These are phyloP conservation scores for Teunomyces tritomae DNA, from an alignment of 805 yeast genomes.

Conservation along the genomic window DNA sequence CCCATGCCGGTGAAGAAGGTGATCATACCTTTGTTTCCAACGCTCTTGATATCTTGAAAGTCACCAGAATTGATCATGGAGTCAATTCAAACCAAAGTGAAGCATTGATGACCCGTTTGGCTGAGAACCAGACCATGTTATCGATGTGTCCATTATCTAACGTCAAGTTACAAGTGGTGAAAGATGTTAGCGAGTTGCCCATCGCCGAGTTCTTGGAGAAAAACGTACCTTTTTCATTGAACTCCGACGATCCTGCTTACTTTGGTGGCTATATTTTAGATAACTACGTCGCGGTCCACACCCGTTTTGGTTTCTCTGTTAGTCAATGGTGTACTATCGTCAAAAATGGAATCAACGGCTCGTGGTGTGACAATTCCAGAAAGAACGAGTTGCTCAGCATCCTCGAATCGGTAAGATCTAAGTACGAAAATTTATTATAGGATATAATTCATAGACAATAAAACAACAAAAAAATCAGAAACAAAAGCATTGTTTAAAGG, in stretches of 20 bases:
- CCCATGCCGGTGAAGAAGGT: constrained; percentile 91
- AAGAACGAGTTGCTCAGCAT: constrained; percentile 46
- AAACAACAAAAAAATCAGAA: background rate
- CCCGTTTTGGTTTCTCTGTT: constrained; percentile 58
- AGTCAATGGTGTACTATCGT: constrained; percentile 66
- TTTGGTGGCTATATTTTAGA: constrained; percentile 46
- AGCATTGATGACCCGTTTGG: constrained; percentile 54
- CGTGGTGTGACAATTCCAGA: constrained; percentile 64
- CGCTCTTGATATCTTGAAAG: constrained; percentile 52
- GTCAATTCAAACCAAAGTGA: constrained; percentile 59
- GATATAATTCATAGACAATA: background rate
- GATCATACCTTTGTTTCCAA: constrained; percentile 63
- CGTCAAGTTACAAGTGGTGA: constrained; percentile 70
- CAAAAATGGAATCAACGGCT: constrained; percentile 63
- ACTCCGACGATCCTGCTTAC: constrained; percentile 67
- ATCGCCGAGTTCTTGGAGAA: constrained; percentile 56
- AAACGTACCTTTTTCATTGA: constrained; percentile 69
- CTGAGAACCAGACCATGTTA: constrained; percentile 53
- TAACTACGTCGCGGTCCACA: constrained; percentile 66
- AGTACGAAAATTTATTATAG: constrained; percentile 25
- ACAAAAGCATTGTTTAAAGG: background rate
- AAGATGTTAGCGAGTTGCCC: constrained; percentile 66
- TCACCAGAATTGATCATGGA: constrained; percentile 79
- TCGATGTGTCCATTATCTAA: constrained; percentile 79
- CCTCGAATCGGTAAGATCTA: constrained; percentile 44